These are phyloP conservation scores for Ustilago bromivora DNA, from an alignment of 1,284 basidiomycete genomes.

Conservation along the genomic window DNA sequence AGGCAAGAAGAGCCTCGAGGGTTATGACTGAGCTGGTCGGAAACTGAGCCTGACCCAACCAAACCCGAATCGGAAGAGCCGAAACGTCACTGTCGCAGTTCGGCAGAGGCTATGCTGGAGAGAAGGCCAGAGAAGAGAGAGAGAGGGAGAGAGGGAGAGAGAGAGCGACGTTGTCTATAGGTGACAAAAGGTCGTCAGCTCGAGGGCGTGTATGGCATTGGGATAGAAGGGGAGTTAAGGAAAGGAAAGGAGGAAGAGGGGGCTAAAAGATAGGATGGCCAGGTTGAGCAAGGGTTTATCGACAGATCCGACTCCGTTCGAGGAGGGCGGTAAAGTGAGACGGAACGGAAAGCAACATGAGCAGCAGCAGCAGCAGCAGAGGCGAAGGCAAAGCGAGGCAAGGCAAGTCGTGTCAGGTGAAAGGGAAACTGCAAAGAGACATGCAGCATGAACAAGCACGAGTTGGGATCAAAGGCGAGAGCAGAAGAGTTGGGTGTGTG, in stretches of 20 bases:
- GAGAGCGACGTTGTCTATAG: background rate
- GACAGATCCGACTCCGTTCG: constrained; percentile 1
- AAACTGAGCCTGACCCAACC: background rate
- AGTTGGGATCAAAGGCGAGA: background rate
- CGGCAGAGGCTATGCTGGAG: background rate
- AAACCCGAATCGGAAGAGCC: background rate
- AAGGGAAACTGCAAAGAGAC: background rate
- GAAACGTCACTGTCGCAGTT: background rate
- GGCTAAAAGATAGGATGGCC: background rate
- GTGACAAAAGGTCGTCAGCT: background rate
- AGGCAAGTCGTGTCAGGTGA: constrained; percentile 8
- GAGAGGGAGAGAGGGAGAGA: too few relatives aligned
- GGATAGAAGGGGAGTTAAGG: background rate
- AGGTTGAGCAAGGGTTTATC: constrained; percentile 6
- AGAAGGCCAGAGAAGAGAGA: background rate
- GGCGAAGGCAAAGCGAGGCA: background rate
- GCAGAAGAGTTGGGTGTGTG: background rate
- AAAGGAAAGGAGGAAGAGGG: background rate
- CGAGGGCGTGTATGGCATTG: background rate
- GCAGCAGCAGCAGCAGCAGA: background rate
- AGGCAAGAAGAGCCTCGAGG: background rate
- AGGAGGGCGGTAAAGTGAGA: constrained; percentile 6
- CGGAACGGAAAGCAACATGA: constrained; percentile 3
- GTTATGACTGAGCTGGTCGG: background rate
- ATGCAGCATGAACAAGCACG: background rate